Evolutionary conservation across 1,284 basidiomycete genomes (phyloP).

Genomic region (Naganishia liquefaciens): DNA sequence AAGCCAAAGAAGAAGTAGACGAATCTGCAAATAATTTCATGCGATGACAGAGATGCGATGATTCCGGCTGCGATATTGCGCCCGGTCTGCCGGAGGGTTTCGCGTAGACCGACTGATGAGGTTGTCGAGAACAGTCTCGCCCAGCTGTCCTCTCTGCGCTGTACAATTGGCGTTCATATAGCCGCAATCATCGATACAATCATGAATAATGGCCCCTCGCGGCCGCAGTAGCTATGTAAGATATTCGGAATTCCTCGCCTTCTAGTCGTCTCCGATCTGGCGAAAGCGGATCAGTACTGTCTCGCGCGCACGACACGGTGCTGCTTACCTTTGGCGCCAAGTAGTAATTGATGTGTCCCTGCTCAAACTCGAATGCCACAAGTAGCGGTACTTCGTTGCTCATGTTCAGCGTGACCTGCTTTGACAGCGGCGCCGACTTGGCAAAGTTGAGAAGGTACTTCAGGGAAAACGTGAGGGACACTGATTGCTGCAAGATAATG

Average conservation of each 20-base stretch:
- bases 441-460: slow-evolving; percentile 98
- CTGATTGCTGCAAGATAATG: slow-evolving; percentile 87
- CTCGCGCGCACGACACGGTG: neutral
- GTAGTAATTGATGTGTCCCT: slow-evolving; percentile 54
- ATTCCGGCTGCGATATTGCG: too few species aligned
- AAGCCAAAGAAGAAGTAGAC: slow-evolving; percentile 55
- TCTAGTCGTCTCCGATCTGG: slow-evolving; percentile 42
- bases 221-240: too few species aligned
- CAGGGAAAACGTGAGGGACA: slow-evolving; percentile 90
- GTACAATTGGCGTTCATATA: too few species aligned
- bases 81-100: too few species aligned
- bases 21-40: neutral
- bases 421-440: slow-evolving; percentile 79
- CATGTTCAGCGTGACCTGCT: slow-evolving; percentile 77
- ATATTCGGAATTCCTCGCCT: too few species aligned
- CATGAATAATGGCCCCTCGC: too few species aligned
- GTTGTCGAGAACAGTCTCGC: too few species aligned
- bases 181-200: too few species aligned
- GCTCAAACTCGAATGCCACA: slow-evolving; percentile 60
- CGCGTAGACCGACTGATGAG: too few species aligned
- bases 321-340: slow-evolving; percentile 49
- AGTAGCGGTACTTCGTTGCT: slow-evolving; percentile 87
- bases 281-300: neutral
- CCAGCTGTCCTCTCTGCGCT: too few species aligned
- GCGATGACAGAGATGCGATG: too few species aligned